Base-by-base conservation (phyloP, 78 protist species). In the Polysphondylium violaceum region DNA sequence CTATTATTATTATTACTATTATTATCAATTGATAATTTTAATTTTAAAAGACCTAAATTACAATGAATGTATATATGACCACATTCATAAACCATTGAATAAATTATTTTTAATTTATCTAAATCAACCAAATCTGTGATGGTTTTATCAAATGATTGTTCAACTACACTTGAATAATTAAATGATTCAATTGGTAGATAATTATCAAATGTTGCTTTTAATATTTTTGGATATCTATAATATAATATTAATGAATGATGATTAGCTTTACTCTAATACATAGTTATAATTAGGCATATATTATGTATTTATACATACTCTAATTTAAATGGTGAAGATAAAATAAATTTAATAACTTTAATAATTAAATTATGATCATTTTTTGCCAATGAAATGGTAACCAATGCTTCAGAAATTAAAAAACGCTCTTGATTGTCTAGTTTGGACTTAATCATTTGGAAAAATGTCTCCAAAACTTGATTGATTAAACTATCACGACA, bases 1-100 rank as follows among this genome's bases (percentile, higher is more conserved):
- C 31, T 77, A 63, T 47, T 41, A 8, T 6, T 33, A n/a, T n/a
- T n/a, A n/a, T n/a, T n/a, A n/a, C n/a, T n/a, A n/a, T n/a, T n/a
- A n/a, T n/a, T n/a, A 9, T 25, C 1, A 4, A 21, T 23, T 2
- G 17, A 33, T 27, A 65, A 67, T 2, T 12, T n/a, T 12, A 79
- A 55, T 19, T 67, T 79, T 16, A 79, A 44, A 17, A 79, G 36
- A 65, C 88, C 88, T 38, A 79, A 55, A 55, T 79, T 53, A 67
- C 88, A 79, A 40, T 79, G 88, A 31, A 79, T 38, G 36, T 50
- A 79, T 21, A 79, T 43, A 67, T 19, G 67, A 14, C 31, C 35
- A 19, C 69, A 47, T 53, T 79, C 58, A n/a, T 40, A 64, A 0
- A 17, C 12, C 76, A 79, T 67, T 17, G 88, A 79, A 21, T 79